phyloP scores from a whole-genome alignment of 805 yeast species.

The Sporopachydermia lactativora region DNA sequence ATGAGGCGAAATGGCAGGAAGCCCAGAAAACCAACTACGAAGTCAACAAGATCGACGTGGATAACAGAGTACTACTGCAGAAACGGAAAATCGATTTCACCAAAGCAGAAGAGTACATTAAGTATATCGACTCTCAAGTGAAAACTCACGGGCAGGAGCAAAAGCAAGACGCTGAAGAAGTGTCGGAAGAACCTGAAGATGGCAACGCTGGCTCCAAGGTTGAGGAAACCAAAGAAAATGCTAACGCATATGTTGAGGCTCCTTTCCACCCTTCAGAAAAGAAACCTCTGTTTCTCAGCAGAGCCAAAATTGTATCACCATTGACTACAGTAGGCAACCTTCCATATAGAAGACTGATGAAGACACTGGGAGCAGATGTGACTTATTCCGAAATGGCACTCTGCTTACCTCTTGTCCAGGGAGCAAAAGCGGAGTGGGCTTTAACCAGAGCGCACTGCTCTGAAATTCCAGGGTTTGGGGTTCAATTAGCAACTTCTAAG shows the following conservation, averaged over 20 bases:
- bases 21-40: slow-evolving; percentile 32
- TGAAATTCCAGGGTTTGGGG: slow-evolving; percentile 84
- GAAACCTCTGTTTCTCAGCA: slow-evolving; percentile 48
- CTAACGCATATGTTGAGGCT: slow-evolving; percentile 54
- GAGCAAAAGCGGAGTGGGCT: slow-evolving; percentile 95
- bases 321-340: slow-evolving; percentile 95
- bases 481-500: slow-evolving; percentile 83
- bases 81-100: slow-evolving; percentile 49
- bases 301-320: slow-evolving; percentile 86
- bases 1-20: slow-evolving; percentile 25
- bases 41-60: slow-evolving; percentile 43
- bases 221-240: slow-evolving; percentile 12
- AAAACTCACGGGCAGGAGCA: slow-evolving; percentile 18
- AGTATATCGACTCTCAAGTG: slow-evolving; percentile 50
- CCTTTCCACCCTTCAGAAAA: slow-evolving; percentile 73
- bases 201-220: slow-evolving; percentile 3
- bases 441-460: slow-evolving; percentile 73
- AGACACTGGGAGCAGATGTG: slow-evolving; percentile 76
- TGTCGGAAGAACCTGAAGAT: slow-evolving; percentile 21
- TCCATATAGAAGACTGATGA: slow-evolving; percentile 91
- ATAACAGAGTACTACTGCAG: slow-evolving; percentile 33
- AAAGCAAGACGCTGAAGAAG: slow-evolving; percentile 22
- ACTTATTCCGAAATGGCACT: slow-evolving; percentile 96
- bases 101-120: slow-evolving; percentile 40
- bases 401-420: slow-evolving; percentile 72